Conservation (phyloP, 441 rosid species). For the Bocquillonia castaneifolia region DNA sequence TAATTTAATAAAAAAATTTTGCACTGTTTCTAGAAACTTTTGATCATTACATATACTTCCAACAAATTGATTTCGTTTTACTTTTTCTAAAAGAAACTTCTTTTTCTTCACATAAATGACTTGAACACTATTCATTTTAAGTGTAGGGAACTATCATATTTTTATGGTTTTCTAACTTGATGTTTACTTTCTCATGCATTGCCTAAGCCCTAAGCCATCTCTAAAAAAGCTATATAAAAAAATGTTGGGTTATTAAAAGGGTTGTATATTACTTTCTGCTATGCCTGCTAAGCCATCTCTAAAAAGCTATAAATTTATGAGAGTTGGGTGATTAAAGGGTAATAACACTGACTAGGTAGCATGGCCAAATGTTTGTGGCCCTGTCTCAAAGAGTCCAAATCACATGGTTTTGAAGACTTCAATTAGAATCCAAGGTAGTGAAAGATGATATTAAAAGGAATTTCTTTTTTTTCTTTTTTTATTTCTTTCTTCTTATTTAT, state of each 20-base stretch:
- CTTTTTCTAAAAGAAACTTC: conserved; percentile 11
- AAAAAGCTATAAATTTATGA: neutral
- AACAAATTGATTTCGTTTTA: conserved; percentile 27
- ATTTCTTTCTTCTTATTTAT: too few species aligned
- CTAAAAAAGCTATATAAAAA: too few species aligned
- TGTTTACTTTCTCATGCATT: neutral
- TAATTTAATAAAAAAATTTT: too few species aligned
- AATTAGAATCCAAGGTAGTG: conserved; percentile 41
- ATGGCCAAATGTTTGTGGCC: conserved; percentile 13
- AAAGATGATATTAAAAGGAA: conserved; percentile 17
- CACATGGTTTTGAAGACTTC: conserved; percentile 36
- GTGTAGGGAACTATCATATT: neutral
- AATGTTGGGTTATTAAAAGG: neutral
- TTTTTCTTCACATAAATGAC: neutral
- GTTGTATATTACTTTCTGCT: conserved; percentile 14
- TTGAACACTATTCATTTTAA: neutral
- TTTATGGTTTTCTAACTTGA: neutral
- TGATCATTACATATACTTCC: conserved; percentile 27
- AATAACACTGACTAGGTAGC: neutral
- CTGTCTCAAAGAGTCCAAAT: conserved; percentile 21
- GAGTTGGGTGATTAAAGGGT: neutral
- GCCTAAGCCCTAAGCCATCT: too few species aligned
- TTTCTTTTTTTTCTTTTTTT: neutral
- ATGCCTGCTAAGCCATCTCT: conserved; percentile 10
- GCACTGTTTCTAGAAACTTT: conserved; percentile 20